Conservation (phyloP, 495 filamentous ascomycete species). For the Xylaria grammica region DNA sequence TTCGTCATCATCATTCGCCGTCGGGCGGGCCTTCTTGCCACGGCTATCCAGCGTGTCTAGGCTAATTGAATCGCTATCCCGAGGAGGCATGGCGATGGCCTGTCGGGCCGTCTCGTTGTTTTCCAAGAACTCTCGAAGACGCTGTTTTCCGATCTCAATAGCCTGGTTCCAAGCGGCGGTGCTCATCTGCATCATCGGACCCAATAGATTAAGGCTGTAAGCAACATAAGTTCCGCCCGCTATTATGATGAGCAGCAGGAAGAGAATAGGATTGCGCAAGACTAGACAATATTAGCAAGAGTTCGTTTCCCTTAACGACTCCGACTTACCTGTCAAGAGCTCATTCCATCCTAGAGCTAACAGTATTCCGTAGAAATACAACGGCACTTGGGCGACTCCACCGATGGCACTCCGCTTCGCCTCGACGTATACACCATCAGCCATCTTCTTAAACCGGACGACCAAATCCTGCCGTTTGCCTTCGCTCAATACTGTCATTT, state of each 20-base stretch:
- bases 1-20: slow-evolving; percentile 56
- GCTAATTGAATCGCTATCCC: slow-evolving; percentile 54
- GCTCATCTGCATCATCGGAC: slow-evolving; percentile 91
- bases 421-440: slow-evolving; percentile 96
- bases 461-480: slow-evolving; percentile 85
- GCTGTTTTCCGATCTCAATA: slow-evolving; percentile 85
- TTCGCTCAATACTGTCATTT: slow-evolving; percentile 91
- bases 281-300: slow-evolving; percentile 62
- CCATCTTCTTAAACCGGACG: slow-evolving; percentile 95
- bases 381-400: slow-evolving; percentile 88
- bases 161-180: slow-evolving; percentile 88
- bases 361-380: slow-evolving; percentile 91
- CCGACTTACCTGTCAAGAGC: slow-evolving; percentile 78
- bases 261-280: slow-evolving; percentile 89
- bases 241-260: slow-evolving; percentile 80
- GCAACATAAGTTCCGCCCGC: slow-evolving; percentile 82
- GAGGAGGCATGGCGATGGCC: slow-evolving; percentile 72
- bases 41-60: slow-evolving; percentile 65
- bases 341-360: slow-evolving; percentile 97
- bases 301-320: slow-evolving; percentile 16
- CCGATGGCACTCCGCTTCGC: slow-evolving; percentile 96
- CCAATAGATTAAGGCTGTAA: slow-evolving; percentile 91
- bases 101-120: slow-evolving; percentile 78
- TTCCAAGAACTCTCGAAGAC: slow-evolving; percentile 84
- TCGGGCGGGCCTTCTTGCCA: slow-evolving; percentile 55